Evolutionary conservation across 768 basidiomycete genomes (phyloP).

Genomic region (Trametes cubensis): DNA sequence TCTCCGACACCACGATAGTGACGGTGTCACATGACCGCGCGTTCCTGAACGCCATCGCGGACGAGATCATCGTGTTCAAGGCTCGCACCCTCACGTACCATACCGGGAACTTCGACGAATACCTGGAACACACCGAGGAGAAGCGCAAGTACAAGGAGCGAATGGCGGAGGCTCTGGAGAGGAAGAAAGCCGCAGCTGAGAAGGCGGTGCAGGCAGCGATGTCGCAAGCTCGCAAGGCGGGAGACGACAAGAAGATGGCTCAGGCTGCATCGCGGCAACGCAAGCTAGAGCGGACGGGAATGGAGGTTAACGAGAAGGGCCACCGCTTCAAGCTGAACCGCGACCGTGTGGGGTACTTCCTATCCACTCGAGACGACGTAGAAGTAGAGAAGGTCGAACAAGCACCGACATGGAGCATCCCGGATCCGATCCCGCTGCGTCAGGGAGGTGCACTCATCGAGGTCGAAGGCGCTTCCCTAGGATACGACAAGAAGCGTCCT

Average conservation of each 20-base stretch:
- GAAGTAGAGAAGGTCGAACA: constrained; percentile 26
- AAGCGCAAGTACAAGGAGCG: constrained; percentile 25
- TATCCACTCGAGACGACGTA: constrained; percentile 15
- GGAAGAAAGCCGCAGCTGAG: constrained; percentile 26
- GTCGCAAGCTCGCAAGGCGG: constrained; percentile 23
- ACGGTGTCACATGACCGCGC: constrained; percentile 31
- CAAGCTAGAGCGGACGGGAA: constrained; percentile 26
- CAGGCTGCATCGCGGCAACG: constrained; percentile 15
- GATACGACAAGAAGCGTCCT: constrained; percentile 17
- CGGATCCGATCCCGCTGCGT: constrained; percentile 24
- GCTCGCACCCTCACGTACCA: constrained; percentile 27
- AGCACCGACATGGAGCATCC: constrained; percentile 24
- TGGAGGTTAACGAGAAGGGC: constrained; percentile 29
- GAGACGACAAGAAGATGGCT: constrained; percentile 30
- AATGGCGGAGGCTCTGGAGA: constrained; percentile 24
- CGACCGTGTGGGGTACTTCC: constrained; percentile 23
- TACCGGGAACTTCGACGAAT: constrained; percentile 26
- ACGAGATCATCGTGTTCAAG: constrained; percentile 28
- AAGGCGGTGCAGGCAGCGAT: constrained; percentile 26
- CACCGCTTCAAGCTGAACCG: constrained; percentile 31
- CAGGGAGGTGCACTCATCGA: constrained; percentile 26
- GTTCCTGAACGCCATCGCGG: constrained; percentile 27
- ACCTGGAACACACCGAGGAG: constrained; percentile 27
- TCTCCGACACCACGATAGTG: constrained; percentile 25
- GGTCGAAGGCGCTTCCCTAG: constrained; percentile 24